Evolutionary conservation across 1,284 basidiomycete genomes (phyloP), one percentile per base, ranked within the genome.

Genomic region (Coniferiporia sulphurascens): DNA sequence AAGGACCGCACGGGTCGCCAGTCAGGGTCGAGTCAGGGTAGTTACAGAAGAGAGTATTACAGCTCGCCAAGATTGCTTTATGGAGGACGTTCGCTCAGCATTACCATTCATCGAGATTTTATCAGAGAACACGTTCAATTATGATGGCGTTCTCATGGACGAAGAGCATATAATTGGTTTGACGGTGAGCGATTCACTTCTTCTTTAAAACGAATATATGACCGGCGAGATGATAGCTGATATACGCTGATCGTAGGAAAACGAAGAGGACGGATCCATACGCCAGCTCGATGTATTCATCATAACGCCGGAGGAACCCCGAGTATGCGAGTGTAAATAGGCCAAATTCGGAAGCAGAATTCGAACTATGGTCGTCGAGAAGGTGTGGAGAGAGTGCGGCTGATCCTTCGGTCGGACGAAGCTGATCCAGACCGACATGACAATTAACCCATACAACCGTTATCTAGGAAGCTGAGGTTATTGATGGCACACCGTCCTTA

Each of bases 131-230:
- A 54, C 36, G 21, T 74, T 72, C 45, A 56, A 59, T 0, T 81
- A 74, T 60, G 71, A 75, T 49, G 78, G 76, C 6, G 73, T 78
- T 34, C 59, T 81, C 62, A 70, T 81, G 60, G 80, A 82, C 54
- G 78, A 82, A 62, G 76, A 78, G 56, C 72, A 78, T 61, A 68
- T 82, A 15, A 64, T 83, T 21, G 79, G 79, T 10, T 63, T 79
- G 32, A 65, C 41, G 45, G 60, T 62, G 41, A 50, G 60, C 46
- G 22, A 41, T 34, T 21, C 34, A 38, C 43, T 58, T 43, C 4
- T 5, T 21, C 15, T n/a, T 32, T 45, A 3, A 13, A n/a, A 17
- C 7, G 21, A 35, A 36, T 41, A 12, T 34, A 9, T 15, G 22
- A 38, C 27, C 3, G 38, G 52, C 7, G 36, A 21, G 8, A 46